Evolutionary conservation across 2,329 filamentous ascomycete genomes (phyloP).

Genomic region (Colletotrichum graminicola): DNA sequence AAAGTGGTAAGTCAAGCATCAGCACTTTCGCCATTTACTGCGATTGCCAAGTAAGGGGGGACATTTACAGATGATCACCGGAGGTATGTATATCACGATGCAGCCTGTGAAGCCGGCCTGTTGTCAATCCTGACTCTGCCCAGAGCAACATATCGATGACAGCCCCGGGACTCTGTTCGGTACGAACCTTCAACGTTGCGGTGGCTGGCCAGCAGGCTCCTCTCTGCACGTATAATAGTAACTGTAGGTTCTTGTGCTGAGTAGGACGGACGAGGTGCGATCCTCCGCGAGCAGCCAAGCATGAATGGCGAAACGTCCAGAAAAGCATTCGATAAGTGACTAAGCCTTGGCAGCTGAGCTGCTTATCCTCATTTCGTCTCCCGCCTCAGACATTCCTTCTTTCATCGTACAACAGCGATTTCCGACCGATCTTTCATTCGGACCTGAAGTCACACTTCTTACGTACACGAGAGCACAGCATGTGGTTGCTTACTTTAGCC

Average conservation of each 20-base stretch:
- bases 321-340: neutral
- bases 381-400: slow-evolving; percentile 13
- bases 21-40: slow-evolving; percentile 3
- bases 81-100: slow-evolving; percentile 2
- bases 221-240: slow-evolving; percentile 5
- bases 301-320: slow-evolving; percentile 3
- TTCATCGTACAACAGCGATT: slow-evolving; percentile 21
- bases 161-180: neutral
- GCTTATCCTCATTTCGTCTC: slow-evolving; percentile 22
- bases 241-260: slow-evolving; percentile 19
- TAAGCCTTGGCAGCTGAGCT: slow-evolving; percentile 5
- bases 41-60: slow-evolving; percentile 5
- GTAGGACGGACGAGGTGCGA: slow-evolving; percentile 9
- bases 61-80: neutral
- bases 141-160: slow-evolving; percentile 1
- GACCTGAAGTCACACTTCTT: slow-evolving; percentile 6
- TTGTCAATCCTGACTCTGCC: slow-evolving; percentile 5
- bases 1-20: neutral
- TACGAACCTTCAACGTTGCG: slow-evolving; percentile 21
- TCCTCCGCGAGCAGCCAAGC: slow-evolving; percentile 14
- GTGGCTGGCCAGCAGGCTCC: slow-evolving; percentile 1
- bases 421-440: slow-evolving; percentile 25
- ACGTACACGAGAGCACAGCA: slow-evolving; percentile 19
- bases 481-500: slow-evolving; percentile 13
- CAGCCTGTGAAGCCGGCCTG: slow-evolving; percentile 1